Conservation (phyloP, 352 stramenopile genomes). For the Phytopythium helicoides region DNA sequence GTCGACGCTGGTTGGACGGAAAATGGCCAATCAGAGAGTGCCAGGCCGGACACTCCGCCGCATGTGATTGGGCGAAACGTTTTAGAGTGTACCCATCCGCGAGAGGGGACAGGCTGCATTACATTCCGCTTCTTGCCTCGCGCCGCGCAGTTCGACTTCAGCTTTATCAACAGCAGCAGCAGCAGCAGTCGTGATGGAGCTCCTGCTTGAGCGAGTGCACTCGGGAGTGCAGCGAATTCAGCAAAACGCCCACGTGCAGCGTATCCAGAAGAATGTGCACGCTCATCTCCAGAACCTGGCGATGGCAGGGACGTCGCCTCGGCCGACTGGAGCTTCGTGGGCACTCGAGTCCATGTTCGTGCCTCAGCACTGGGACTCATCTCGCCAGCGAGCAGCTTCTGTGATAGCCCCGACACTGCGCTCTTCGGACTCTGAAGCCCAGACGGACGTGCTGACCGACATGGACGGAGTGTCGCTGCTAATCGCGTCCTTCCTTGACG, state of each 20-base stretch:
- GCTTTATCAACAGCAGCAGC: background rate
- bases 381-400: background rate
- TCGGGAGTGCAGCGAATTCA: constrained; percentile 5
- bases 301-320: background rate
- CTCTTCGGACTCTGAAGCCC: background rate
- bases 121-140: constrained; percentile 3
- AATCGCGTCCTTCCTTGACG: constrained; percentile 53
- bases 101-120: no score
- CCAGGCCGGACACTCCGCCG: constrained; percentile 13
- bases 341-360: constrained; percentile 9
- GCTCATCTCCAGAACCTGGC: constrained; percentile 6
- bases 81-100: no score
- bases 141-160: background rate
- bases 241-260: constrained; percentile 8
- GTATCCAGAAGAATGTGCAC: constrained; percentile 9
- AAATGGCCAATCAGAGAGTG: constrained; percentile 15
- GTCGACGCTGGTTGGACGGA: constrained; percentile 1
- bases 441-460: constrained; percentile 23
- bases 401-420: background rate
- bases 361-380: background rate
- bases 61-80: background rate
- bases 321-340: background rate
- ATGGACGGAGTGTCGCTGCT: constrained; percentile 52
- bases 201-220: constrained; percentile 2
- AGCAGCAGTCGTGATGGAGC: background rate